Evolutionary conservation across 495 filamentous ascomycete species (phyloP).

Genomic region (Xylaria grammica): DNA sequence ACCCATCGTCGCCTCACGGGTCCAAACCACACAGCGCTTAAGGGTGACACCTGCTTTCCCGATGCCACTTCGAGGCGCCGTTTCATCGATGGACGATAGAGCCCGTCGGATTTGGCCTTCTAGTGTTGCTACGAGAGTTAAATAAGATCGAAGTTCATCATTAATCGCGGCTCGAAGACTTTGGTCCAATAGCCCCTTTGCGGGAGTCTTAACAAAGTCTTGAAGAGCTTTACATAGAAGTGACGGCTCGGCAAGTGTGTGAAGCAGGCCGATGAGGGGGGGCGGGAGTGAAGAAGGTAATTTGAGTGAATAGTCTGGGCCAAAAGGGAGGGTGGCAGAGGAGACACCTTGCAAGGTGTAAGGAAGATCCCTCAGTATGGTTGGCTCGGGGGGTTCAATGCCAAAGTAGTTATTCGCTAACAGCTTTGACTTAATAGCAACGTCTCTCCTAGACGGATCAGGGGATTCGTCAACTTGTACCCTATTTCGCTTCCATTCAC

Average conservation of each 20-base stretch:
- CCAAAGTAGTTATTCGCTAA: conserved; percentile 57
- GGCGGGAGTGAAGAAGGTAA: conserved; percentile 79
- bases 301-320: conserved; percentile 65
- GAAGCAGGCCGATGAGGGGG: conserved; percentile 84
- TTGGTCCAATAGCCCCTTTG: conserved; percentile 78
- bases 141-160: conserved; percentile 84
- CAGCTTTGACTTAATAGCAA: conserved; percentile 56
- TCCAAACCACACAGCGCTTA: conserved; percentile 97
- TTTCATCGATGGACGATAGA: conserved; percentile 68
- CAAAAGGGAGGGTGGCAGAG: conserved; percentile 80
- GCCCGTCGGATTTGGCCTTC: conserved; percentile 93
- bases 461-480: conserved; percentile 27
- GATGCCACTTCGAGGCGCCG: conserved; percentile 66
- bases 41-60: conserved; percentile 93
- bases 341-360: conserved; percentile 95
- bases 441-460: conserved; percentile 40
- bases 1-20: conserved; percentile 94
- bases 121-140: conserved; percentile 89
- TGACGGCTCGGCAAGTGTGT: conserved; percentile 91
- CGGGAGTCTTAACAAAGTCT: conserved; percentile 74
- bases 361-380: conserved; percentile 86
- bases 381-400: conserved; percentile 65
- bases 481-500: conserved; percentile 30
- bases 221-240: conserved; percentile 82
- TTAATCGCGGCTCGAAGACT: conserved; percentile 90